Conservation (phyloP, 2,329 filamentous ascomycete species). For the Trichothecium roseum region DNA sequence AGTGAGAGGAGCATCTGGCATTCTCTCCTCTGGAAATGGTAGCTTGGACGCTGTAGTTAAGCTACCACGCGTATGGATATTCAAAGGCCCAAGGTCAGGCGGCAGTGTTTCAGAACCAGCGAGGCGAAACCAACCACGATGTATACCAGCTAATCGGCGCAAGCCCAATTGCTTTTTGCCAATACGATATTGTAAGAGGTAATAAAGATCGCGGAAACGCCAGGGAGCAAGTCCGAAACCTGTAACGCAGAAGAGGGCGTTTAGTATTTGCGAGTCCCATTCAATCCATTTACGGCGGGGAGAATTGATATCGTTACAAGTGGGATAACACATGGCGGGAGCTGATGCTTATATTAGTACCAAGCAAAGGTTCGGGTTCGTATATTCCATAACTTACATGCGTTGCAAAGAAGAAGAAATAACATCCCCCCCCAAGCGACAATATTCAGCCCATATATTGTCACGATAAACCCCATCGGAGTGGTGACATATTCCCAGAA, state of each 20-base stretch:
- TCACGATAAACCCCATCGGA: constrained; percentile 65
- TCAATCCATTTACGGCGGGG: constrained; percentile 79
- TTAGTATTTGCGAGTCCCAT: constrained; percentile 68
- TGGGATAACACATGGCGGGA: constrained; percentile 61
- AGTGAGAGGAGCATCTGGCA: constrained; percentile 59
- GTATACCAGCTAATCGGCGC: constrained; percentile 61
- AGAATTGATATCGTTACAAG: constrained; percentile 63
- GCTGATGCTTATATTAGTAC: constrained; percentile 15
- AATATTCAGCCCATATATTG: constrained; percentile 70
- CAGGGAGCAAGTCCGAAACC: constrained; percentile 78
- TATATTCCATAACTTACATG: constrained; percentile 15
- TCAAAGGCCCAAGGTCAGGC: constrained; percentile 39
- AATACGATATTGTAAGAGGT: constrained; percentile 55
- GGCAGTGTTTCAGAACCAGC: constrained; percentile 52
- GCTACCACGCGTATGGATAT: constrained; percentile 30
- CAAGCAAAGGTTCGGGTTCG: neutral
- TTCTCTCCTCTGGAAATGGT: constrained; percentile 53
- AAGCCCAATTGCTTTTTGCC: constrained; percentile 43
- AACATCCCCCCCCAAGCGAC: constrained; percentile 89
- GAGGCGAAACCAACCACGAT: constrained; percentile 67
- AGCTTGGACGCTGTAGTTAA: constrained; percentile 31
- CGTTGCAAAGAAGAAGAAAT: constrained; percentile 73
- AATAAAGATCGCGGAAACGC: constrained; percentile 74
- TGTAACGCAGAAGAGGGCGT: constrained; percentile 77
- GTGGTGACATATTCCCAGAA: constrained; percentile 69